phyloP scores from a whole-genome alignment of 2,329 filamentous ascomycete species.

The Cryoendolithus antarcticus region DNA sequence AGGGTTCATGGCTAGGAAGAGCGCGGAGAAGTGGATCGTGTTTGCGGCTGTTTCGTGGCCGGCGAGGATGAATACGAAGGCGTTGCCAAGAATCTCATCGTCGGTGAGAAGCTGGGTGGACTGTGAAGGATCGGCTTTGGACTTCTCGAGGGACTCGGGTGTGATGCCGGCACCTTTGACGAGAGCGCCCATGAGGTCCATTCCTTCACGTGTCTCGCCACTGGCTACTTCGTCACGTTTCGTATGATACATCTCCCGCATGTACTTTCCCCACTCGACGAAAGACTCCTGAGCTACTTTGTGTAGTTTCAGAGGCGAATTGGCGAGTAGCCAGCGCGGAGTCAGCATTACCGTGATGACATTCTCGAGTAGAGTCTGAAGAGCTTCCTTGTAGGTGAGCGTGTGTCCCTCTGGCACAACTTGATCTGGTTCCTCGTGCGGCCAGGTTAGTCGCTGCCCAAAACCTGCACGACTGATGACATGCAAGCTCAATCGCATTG shows the following conservation, averaged over 20 bases:
- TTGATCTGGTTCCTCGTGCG: slow-evolving; percentile 40
- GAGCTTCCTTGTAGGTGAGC: slow-evolving; percentile 53
- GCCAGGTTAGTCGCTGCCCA: slow-evolving; percentile 43
- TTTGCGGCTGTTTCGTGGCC: slow-evolving; percentile 75
- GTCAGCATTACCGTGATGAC: slow-evolving; percentile 50
- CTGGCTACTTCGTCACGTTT: slow-evolving; percentile 40
- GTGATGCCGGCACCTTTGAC: slow-evolving; percentile 34
- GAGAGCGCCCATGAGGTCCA: slow-evolving; percentile 46
- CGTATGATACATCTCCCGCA: slow-evolving; percentile 54
- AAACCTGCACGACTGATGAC: slow-evolving; percentile 61
- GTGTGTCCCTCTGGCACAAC: slow-evolving; percentile 38
- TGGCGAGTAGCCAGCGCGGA: slow-evolving; percentile 43
- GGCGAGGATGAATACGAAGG: slow-evolving; percentile 51
- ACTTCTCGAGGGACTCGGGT: slow-evolving; percentile 26
- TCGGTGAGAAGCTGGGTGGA: slow-evolving; percentile 40
- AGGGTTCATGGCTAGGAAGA: slow-evolving; percentile 56
- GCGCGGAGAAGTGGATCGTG: slow-evolving; percentile 56
- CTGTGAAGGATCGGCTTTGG: neutral
- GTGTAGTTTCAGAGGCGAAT: slow-evolving; percentile 40
- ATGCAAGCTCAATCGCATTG: slow-evolving; percentile 50
- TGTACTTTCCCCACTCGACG: slow-evolving; percentile 54
- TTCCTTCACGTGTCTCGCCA: slow-evolving; percentile 29
- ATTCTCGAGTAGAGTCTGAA: slow-evolving; percentile 49
- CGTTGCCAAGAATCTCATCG: slow-evolving; percentile 60
- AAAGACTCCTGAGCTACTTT: slow-evolving; percentile 43